These are phyloP conservation scores for Neostapfia colusana DNA, from an alignment of 176 grass and related monocot species.

Conservation along the genomic window DNA sequence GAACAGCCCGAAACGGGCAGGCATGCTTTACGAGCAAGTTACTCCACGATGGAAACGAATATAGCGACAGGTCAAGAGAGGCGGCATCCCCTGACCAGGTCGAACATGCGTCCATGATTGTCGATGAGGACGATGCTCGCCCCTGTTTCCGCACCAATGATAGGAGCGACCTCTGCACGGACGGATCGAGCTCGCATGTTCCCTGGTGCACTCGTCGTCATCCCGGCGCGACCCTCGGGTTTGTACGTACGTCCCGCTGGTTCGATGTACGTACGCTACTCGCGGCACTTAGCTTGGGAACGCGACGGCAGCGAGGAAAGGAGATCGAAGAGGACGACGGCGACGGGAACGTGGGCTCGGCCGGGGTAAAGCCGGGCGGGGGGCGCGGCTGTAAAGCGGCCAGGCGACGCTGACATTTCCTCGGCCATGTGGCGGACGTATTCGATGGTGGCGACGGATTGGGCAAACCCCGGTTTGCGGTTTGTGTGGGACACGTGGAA, in stretches of 20 bases:
- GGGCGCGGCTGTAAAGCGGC: slow-evolving; percentile 38
- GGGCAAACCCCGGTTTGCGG: slow-evolving; percentile 14
- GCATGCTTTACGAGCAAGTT: slow-evolving; percentile 44
- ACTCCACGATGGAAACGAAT: neutral
- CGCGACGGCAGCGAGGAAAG: neutral
- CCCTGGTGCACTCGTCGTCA: neutral
- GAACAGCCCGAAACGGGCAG: neutral
- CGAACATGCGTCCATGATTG: slow-evolving; percentile 39
- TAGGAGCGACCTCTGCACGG: neutral
- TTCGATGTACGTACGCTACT: neutral
- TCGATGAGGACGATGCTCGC: slow-evolving; percentile 2
- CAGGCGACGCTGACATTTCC: slow-evolving; percentile 31
- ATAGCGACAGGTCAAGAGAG: neutral
- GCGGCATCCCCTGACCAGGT: neutral
- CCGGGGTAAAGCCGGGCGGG: neutral
- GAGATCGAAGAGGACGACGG: neutral
- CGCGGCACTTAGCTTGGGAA: neutral
- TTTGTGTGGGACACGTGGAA: neutral
- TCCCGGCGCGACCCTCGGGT: neutral
- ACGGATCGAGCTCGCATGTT: slow-evolving; percentile 17
- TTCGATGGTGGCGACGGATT: slow-evolving; percentile 37
- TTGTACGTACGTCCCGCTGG: neutral
- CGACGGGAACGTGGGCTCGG: slow-evolving; percentile 7
- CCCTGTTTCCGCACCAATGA: slow-evolving; percentile 13
- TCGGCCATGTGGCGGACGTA: slow-evolving; percentile 36